A percentile compares a stretch with the other conserved stretches of the same genome.
phyloP scores from a whole-genome alignment of 2,329 filamentous ascomycete genomes.

The Arachnopeziza araneosa region DNA sequence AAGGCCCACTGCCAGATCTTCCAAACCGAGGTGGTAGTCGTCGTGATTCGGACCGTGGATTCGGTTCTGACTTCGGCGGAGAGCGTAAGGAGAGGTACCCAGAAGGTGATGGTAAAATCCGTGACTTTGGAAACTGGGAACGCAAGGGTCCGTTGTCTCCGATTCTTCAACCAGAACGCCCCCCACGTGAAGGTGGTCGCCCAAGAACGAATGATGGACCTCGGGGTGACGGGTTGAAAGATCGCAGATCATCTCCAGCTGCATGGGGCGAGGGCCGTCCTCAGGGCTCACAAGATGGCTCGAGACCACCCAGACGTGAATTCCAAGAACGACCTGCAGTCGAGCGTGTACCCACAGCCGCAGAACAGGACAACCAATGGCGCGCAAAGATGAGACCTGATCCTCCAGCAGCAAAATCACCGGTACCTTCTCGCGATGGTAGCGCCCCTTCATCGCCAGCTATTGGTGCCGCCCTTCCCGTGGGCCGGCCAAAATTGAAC shows the following conservation, averaged over 20 bases:
- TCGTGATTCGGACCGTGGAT: slow-evolving; percentile 46
- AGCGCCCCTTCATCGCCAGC: slow-evolving; percentile 71
- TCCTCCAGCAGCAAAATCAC: slow-evolving; percentile 46
- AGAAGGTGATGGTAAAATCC: slow-evolving; percentile 67
- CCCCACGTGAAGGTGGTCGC: slow-evolving; percentile 52
- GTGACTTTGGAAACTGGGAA: slow-evolving; percentile 89
- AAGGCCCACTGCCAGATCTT: slow-evolving; percentile 77
- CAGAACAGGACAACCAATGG: slow-evolving; percentile 93
- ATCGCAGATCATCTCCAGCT: slow-evolving; percentile 64
- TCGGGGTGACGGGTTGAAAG: slow-evolving; percentile 51
- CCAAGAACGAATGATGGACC: slow-evolving; percentile 55
- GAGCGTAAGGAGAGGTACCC: slow-evolving; percentile 67
- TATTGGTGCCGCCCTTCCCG: slow-evolving; percentile 48
- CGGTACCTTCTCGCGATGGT: slow-evolving; percentile 63
- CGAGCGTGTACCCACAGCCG: slow-evolving; percentile 74
- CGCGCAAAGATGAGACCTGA: slow-evolving; percentile 88
- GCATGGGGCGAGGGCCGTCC: slow-evolving; percentile 66
- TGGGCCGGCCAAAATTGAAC: slow-evolving; percentile 74
- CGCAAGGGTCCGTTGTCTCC: slow-evolving; percentile 88
- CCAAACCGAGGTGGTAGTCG: slow-evolving; percentile 46
- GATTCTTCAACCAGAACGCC: slow-evolving; percentile 47
- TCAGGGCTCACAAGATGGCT: slow-evolving; percentile 61
- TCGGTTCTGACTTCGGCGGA: slow-evolving; percentile 46
- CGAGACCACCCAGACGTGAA: slow-evolving; percentile 72
- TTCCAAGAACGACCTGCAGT: slow-evolving; percentile 62